Evolutionary conservation across 352 stramenopile species (phyloP).

Genomic region (Aphanomyces astaci): DNA sequence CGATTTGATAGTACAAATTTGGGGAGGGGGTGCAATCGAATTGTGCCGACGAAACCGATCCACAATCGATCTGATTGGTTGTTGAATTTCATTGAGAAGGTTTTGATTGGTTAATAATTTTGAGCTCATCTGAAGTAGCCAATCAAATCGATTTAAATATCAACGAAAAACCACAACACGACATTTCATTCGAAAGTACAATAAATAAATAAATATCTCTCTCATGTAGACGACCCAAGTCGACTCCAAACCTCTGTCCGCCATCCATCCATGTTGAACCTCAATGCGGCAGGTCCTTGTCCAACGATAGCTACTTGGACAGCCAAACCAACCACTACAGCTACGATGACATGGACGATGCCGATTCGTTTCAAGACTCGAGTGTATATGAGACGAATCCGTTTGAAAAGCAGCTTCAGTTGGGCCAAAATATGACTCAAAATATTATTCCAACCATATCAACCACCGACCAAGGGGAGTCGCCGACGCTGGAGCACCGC

Average conservation of each 20-base stretch:
- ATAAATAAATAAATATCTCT: too few species aligned
- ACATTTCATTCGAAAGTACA: too few species aligned
- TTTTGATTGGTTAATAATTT: too few species aligned
- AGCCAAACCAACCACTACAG: constrained; percentile 4
- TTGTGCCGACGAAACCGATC: too few species aligned
- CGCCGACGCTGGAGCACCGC: constrained; percentile 8
- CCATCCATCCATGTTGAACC: neutral
- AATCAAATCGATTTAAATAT: too few species aligned
- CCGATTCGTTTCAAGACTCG: neutral
- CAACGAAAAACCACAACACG: too few species aligned
- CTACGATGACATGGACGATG: neutral
- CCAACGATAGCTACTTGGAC: neutral
- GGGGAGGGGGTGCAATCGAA: too few species aligned
- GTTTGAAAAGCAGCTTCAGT: constrained; percentile 2
- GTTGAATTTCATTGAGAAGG: too few species aligned
- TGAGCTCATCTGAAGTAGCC: too few species aligned
- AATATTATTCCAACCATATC: neutral
- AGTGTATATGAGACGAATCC: constrained; percentile 22
- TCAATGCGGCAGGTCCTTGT: neutral
- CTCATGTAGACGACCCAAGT: neutral
- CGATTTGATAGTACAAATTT: too few species aligned
- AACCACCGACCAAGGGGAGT: neutral
- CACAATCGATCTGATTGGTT: too few species aligned
- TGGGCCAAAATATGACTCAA: too few species aligned
- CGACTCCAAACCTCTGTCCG: neutral